Base-by-base conservation (phyloP, 257 asterid genomes). In the Primulina eburnea region DNA sequence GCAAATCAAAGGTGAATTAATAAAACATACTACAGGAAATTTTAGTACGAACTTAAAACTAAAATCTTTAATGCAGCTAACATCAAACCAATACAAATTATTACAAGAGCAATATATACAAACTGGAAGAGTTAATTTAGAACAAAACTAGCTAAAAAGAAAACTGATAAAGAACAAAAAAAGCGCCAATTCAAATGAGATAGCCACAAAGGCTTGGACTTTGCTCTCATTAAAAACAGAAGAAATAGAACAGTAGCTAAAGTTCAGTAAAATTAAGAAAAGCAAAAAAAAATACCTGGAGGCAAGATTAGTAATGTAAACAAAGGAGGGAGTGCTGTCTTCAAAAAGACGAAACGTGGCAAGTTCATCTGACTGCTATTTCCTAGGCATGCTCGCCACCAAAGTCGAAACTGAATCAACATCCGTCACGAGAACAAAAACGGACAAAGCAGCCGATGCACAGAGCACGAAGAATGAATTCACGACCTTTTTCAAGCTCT, bases 251-350 rank as follows among this genome's bases (percentile, higher is more conserved):
- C 24, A 21, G 24, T 21, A 21, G 24, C 24, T 21, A 21, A 21
- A 21, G 24, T 21, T 21, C 24, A 21, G 0, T 21, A 21, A 21
- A 21, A 21, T 21, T 21, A 21, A 21, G 24, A 21, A 21, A 21
- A 21, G 0, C 24, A 21, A 21, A 21, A 21, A n/a, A 21, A 0
- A 21, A 21, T 21, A 21, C 24, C 24, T 21, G 24, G 24, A 21
- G 24, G 24, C 99, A 35, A 91, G 93, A 81, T 91, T 94, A 75
- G 97, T 94, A 73, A 94, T 94, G 80, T 88, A 85, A 64, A 91
- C 99, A 71, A 94, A 97, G 3, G 97, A 91, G 10, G 99, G 99
- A 37, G 98, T 94, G 76, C 89, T 94, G 78, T 89, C 95, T 67
- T 89, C 90, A 73, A 91, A 94, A 32, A 94, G 95, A 12, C 93